phyloP scores from a whole-genome alignment of 257 asterid species.

The Solanum sitiens region DNA sequence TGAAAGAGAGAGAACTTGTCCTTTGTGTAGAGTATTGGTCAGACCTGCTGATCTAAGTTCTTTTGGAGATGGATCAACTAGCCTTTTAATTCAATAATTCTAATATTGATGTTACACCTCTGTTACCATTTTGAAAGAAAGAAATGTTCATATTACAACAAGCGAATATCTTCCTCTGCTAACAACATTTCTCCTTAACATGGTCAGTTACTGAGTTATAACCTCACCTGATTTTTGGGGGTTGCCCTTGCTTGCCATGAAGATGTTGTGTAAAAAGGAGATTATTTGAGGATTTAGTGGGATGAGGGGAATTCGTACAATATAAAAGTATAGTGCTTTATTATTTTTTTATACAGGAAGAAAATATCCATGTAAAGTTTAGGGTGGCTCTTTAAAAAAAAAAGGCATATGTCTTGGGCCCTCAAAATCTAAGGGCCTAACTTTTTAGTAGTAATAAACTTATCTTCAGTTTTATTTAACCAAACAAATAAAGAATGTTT shows the following conservation, averaged over 20 bases:
- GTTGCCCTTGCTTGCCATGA: not conserved
- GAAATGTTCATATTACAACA: not conserved
- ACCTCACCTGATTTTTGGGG: not conserved
- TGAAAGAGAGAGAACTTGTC: constrained; percentile 81
- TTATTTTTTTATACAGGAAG: not conserved
- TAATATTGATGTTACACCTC: not conserved
- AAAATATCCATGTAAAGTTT: not conserved
- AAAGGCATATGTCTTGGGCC: too few relatives aligned
- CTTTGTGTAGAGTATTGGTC: constrained; percentile 71
- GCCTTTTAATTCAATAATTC: constrained; percentile 50
- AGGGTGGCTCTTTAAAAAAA: too few relatives aligned
- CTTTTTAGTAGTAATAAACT: too few relatives aligned
- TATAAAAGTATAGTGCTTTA: not conserved
- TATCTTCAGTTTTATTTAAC: too few relatives aligned
- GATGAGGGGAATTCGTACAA: not conserved
- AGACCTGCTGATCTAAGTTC: too few relatives aligned
- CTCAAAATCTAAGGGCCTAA: too few relatives aligned
- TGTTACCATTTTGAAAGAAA: not conserved
- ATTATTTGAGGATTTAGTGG: not conserved
- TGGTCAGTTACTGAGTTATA: not conserved
- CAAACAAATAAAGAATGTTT: too few relatives aligned
- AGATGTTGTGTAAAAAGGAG: not conserved
- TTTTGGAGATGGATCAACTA: constrained; percentile 76
- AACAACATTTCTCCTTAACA: not conserved
- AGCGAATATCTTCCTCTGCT: not conserved